Conservation (phyloP, 2,329 filamentous ascomycete genomes). For the Pyricularia grisea region DNA sequence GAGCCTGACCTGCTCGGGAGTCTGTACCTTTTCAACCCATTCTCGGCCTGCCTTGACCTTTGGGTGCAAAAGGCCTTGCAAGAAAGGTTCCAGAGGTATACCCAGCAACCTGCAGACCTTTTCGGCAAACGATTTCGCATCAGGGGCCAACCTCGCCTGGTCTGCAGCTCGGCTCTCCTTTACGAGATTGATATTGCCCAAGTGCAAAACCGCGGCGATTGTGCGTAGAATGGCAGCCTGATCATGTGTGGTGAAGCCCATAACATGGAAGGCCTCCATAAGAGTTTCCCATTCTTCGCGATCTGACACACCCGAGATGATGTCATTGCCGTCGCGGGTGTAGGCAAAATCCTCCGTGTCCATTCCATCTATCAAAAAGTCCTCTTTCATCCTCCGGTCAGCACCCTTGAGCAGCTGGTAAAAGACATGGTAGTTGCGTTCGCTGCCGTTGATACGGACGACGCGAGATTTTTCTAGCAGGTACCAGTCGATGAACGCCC, state of each 20-base stretch:
- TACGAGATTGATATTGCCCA: conserved; percentile 83
- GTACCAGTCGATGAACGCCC: conserved; percentile 98
- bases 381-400: conserved; percentile 59
- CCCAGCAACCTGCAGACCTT: conserved; percentile 79
- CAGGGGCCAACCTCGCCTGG: conserved; percentile 72
- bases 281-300: conserved; percentile 80
- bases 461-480: conserved; percentile 96
- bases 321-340: conserved; percentile 83
- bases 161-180: conserved; percentile 88
- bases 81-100: conserved; percentile 74
- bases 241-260: conserved; percentile 84
- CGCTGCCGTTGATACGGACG: conserved; percentile 74
- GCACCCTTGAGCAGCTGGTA: conserved; percentile 90
- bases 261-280: conserved; percentile 87
- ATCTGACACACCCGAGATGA: conserved; percentile 84
- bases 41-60: conserved; percentile 92
- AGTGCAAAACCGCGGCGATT: conserved; percentile 81
- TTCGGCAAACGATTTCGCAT: conserved; percentile 65
- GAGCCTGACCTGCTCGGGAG: conserved; percentile 88
- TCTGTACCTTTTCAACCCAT: conserved; percentile 98
- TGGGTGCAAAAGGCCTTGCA: conserved; percentile 82
- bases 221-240: conserved; percentile 77
- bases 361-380: conserved; percentile 65
- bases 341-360: conserved; percentile 86
- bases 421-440: conserved; percentile 96